Evolutionary conservation across 1,139 yeast species (phyloP).

Genomic region (Yamadazyma epiphylla): DNA sequence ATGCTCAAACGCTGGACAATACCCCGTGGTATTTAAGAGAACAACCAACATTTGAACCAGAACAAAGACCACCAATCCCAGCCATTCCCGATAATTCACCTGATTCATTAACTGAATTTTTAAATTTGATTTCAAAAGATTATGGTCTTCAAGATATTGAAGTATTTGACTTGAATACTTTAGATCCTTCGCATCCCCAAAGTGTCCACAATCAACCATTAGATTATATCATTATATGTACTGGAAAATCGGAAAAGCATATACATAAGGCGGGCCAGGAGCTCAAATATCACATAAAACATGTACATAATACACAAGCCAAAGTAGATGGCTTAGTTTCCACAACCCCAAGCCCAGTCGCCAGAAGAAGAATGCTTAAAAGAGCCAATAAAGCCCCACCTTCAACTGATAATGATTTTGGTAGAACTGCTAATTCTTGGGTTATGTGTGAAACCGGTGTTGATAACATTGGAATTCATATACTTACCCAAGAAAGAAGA

Average conservation of each 20-base stretch:
- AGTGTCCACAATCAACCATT: conserved; percentile 27
- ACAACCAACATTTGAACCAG: conserved; percentile 36
- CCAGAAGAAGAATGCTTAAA: conserved; percentile 59
- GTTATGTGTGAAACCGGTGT: conserved; percentile 58
- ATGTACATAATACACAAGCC: conserved; percentile 34
- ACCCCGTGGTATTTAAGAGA: conserved; percentile 67
- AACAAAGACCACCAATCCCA: conserved; percentile 38
- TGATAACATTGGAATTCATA: conserved; percentile 64
- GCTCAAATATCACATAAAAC: conserved; percentile 39
- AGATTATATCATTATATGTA: conserved; percentile 58
- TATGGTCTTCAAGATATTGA: conserved; percentile 63
- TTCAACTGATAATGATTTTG: conserved; percentile 55
- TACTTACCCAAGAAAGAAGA: conserved; percentile 69
- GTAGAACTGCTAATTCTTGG: conserved; percentile 68
- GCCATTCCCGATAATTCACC: conserved; percentile 58
- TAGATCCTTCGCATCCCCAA: conserved; percentile 41
- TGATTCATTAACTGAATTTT: conserved; percentile 36
- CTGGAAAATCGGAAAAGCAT: conserved; percentile 79
- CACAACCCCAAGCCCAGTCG: conserved; percentile 52
- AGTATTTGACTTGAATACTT: conserved; percentile 46
- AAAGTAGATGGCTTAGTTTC: conserved; percentile 70
- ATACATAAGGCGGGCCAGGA: conserved; percentile 67
- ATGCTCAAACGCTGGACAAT: too few species aligned
- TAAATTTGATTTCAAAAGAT: conserved; percentile 48
- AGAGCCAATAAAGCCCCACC: conserved; percentile 53